A percentile compares a stretch with the other conserved stretches of the same genome.
phyloP scores from a whole-genome alignment of 345 rosid species.

The Salix brachista region DNA sequence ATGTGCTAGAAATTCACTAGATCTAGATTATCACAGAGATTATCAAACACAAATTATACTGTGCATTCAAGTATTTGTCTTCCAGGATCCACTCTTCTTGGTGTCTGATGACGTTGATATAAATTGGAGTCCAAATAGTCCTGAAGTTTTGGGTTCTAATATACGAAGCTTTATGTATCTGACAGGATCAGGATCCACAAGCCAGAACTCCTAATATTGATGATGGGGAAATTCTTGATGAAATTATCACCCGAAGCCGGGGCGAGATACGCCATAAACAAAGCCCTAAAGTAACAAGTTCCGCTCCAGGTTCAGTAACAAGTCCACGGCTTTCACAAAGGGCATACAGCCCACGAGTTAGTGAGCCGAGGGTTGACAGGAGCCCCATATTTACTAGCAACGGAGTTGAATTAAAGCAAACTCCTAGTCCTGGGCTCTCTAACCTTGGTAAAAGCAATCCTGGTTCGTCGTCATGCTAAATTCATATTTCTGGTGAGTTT shows the following conservation, averaged over 20 bases:
- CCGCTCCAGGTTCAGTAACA: constrained; percentile 28
- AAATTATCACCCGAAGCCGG: constrained; percentile 75
- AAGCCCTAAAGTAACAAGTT: constrained; percentile 58
- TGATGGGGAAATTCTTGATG: constrained; percentile 67
- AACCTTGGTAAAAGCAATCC: constrained; percentile 32
- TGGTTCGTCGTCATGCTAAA: constrained; percentile 35
- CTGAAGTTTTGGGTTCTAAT: constrained; percentile 5
- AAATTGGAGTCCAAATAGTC: background rate
- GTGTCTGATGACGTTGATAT: background rate
- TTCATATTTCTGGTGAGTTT: constrained; percentile 14
- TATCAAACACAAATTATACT: background rate
- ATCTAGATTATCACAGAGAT: background rate
- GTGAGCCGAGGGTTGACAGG: constrained; percentile 22
- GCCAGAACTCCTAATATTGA: constrained; percentile 35
- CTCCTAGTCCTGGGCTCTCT: constrained; percentile 53
- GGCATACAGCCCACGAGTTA: constrained; percentile 39
- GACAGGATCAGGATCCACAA: constrained; percentile 42
- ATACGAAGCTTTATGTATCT: constrained; percentile 10
- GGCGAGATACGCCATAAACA: constrained; percentile 70
- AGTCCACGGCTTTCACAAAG: constrained; percentile 40
- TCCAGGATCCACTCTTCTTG: background rate
- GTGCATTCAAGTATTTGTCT: background rate
- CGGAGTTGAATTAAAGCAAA: constrained; percentile 28
- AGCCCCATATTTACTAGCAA: constrained; percentile 32
- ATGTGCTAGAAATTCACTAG: background rate